These are phyloP conservation scores for Metschnikowia aberdeeniae DNA, from an alignment of 805 yeast species.

Conservation along the genomic window DNA sequence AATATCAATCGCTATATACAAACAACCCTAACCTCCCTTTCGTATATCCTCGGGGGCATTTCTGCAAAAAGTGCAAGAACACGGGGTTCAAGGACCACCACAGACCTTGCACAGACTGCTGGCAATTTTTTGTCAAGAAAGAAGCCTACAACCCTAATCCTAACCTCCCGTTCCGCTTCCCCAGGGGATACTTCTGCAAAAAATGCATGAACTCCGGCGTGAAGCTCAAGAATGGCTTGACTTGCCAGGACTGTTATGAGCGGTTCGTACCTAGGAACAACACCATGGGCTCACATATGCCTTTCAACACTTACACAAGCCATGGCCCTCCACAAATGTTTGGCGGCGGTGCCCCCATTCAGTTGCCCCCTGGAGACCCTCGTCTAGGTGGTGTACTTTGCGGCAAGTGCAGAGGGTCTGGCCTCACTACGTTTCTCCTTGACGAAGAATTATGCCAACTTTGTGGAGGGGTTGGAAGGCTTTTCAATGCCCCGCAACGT, in stretches of 20 bases:
- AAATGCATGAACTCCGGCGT: conserved; percentile 76
- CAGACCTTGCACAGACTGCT: conserved; percentile 27
- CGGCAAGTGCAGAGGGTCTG: conserved; percentile 68
- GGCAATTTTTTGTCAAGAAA: conserved; percentile 24
- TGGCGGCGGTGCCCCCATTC: conserved; percentile 24
- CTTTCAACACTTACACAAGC: background rate
- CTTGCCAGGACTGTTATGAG: conserved; percentile 71
- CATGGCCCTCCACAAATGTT: conserved; percentile 4
- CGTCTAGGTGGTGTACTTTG: conserved; percentile 67
- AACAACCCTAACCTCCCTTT: conserved; percentile 25
- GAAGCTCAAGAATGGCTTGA: conserved; percentile 54
- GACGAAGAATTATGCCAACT: conserved; percentile 61
- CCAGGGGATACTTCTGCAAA: conserved; percentile 54
- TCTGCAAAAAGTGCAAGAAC: conserved; percentile 33
- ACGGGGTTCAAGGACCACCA: conserved; percentile 28
- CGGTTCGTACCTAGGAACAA: conserved; percentile 47
- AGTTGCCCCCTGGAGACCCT: conserved; percentile 76
- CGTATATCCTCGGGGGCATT: conserved; percentile 26
- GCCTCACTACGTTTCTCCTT: conserved; percentile 50
- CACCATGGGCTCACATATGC: conserved; percentile 2
- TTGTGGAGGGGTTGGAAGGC: conserved; percentile 67
- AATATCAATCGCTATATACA: conserved; percentile 13
- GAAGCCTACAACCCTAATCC: conserved; percentile 46
- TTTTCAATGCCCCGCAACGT: conserved; percentile 17
- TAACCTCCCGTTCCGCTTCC: conserved; percentile 62